Base-by-base conservation (phyloP, 1,284 basidiomycete species). In the Cryptococcus deneoformans region DNA sequence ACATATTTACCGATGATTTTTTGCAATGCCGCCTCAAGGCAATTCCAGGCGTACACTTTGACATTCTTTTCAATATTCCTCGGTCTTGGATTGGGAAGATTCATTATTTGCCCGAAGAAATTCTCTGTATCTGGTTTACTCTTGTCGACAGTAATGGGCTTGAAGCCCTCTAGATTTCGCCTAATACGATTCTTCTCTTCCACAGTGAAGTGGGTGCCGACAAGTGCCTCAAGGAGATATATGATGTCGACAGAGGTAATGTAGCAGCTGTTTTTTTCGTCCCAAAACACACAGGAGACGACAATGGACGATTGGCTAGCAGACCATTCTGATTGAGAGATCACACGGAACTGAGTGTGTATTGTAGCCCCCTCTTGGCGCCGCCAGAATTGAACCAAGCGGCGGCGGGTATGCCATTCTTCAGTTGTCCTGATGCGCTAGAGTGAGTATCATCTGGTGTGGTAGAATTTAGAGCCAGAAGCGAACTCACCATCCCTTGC, bases 21-120 rank as follows among this genome's bases (percentile, higher is more conserved):
- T 63, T 90, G 87, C 58, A 98, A 78, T 0, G 92, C 92, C 59
- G 86, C 83, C 6, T 83, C 84, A 10, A 98, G 82, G 51, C 86
- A 80, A 46, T 83, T 83, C 94, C 94, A 98, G n/a, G 88, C 86
- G 71, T 98, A 98, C 2, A 97, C 92, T 79, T 98, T 98, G 73
- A 98, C 84, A 70, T 96, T 92, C 82, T 98, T 97, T 76, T 97
- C 94, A 61, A 98, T 98, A 75, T 95, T 94, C 53, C 95, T 83
- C 5, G 94, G 94, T 75, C 92, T 93, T 2, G 94, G 94, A 56
- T 89, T 86, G 0, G 91, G 90, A 71, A 96, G 95, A 56, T 89
- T 86, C 94, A 98, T 97, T 79, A 98, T 93, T 63, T 86, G 83
- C 77, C 90, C 87, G 82, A 97, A 98, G 79, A 97, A 92, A 29